Conservation (phyloP, 306 rosid genomes). For the Erythrophleum fordii region DNA sequence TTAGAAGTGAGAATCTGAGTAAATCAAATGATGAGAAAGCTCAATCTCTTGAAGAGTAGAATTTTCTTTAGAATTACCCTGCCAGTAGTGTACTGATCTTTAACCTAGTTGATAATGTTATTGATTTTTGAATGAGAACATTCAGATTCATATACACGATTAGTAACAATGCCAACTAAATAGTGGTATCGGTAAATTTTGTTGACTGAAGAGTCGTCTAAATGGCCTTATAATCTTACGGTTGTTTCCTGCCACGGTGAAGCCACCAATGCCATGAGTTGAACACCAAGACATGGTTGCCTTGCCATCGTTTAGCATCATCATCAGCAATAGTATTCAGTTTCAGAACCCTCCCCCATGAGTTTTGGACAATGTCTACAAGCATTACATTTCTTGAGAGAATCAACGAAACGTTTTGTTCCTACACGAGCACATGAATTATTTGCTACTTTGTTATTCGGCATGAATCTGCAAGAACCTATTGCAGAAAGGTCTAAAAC, state of each 20-base stretch:
- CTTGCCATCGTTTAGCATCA: slow-evolving; percentile 29
- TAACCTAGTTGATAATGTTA: not conserved
- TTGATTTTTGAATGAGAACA: not conserved
- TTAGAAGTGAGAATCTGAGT: not conserved
- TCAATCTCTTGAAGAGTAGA: not conserved
- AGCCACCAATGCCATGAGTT: slow-evolving; percentile 52
- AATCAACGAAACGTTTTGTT: slow-evolving; percentile 33
- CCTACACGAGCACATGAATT: slow-evolving; percentile 7
- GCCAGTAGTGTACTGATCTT: not conserved
- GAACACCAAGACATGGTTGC: slow-evolving; percentile 42
- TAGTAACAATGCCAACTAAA: too few species aligned
- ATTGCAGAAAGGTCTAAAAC: not conserved
- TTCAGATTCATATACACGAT: not conserved
- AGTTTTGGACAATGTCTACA: slow-evolving; percentile 11
- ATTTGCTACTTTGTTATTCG: not conserved
- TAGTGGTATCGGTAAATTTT: too few species aligned
- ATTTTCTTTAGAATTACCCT: not conserved
- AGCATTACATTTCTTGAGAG: slow-evolving; percentile 34
- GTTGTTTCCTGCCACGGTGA: slow-evolving; percentile 34
- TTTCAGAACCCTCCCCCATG: slow-evolving; percentile 35
- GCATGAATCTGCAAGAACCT: not conserved
- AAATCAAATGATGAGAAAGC: not conserved
- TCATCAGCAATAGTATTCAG: slow-evolving; percentile 27
- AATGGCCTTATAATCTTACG: slow-evolving; percentile 17
- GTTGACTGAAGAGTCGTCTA: not conserved